Evolutionary conservation across 2,329 filamentous ascomycete species (phyloP).

Genomic region (Penicillium fuscoglaucum): DNA sequence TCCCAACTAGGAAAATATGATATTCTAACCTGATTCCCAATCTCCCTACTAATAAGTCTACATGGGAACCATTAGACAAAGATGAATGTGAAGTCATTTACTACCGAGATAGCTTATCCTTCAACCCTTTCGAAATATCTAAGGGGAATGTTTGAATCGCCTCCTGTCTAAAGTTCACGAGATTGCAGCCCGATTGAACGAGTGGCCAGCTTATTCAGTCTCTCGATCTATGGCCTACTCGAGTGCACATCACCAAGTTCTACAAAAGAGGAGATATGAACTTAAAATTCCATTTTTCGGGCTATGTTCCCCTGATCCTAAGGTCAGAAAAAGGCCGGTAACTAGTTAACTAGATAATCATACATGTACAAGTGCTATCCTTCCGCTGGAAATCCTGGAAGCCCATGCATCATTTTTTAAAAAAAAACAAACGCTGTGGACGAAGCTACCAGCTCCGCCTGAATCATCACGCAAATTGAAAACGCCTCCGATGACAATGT

Average conservation of each 20-base stretch:
- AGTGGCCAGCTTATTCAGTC: no score
- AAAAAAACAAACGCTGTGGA: slow-evolving; percentile 16
- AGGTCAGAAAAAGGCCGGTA: background rate
- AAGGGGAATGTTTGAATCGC: no score
- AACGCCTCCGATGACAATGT: slow-evolving; percentile 17
- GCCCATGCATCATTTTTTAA: slow-evolving; percentile 1
- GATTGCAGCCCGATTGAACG: no score
- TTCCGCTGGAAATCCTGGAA: slow-evolving; percentile 1
- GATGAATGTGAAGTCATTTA: no score
- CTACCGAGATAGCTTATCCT: no score
- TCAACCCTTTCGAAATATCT: no score
- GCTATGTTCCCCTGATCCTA: background rate
- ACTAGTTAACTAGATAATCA: slow-evolving; percentile 7
- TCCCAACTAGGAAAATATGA: no score
- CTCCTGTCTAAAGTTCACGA: no score
- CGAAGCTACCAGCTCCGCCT: slow-evolving; percentile 7
- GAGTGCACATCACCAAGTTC: background rate
- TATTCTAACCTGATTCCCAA: no score
- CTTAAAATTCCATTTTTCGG: background rate
- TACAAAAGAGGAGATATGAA: background rate
- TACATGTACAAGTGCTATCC: slow-evolving; percentile 10
- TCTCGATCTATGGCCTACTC: background rate
- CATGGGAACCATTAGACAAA: no score
- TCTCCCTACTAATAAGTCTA: no score
- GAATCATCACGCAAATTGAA: slow-evolving; percentile 2